Percentiles rank a stretch among this genome's conserved stretches.
These are phyloP conservation scores for Tripterygium wilfordii DNA, from an alignment of 177 flowering plant genomes.

Conservation along the genomic window DNA sequence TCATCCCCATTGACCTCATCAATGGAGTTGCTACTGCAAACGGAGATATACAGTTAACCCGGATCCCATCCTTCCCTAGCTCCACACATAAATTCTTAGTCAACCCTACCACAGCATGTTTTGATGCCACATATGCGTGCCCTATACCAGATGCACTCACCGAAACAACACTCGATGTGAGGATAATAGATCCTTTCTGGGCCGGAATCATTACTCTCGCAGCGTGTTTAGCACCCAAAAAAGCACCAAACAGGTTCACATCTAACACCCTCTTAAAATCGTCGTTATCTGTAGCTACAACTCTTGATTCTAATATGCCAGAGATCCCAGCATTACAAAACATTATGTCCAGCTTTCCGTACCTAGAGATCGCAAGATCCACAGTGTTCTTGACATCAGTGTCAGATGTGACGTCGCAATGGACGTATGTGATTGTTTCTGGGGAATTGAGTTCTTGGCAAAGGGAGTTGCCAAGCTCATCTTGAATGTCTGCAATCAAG, in stretches of 20 bases:
- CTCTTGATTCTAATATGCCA: neutral
- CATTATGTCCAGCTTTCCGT: slow-evolving; percentile 2
- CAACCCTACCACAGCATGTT: slow-evolving; percentile 34
- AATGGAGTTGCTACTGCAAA: slow-evolving; percentile 20
- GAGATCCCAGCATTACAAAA: neutral
- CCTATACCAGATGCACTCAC: slow-evolving; percentile 13
- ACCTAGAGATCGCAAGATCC: neutral
- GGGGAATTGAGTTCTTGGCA: too few species aligned
- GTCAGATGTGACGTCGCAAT: neutral
- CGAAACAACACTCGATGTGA: neutral
- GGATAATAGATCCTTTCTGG: neutral
- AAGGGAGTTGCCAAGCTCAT: too few species aligned
- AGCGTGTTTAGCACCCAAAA: neutral
- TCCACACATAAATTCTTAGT: slow-evolving; percentile 23
- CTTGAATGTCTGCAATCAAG: too few species aligned
- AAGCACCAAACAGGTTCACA: neutral
- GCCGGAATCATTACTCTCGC: neutral
- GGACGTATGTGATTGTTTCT: too few species aligned
- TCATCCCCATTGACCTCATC: slow-evolving; percentile 1
- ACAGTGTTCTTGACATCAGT: neutral
- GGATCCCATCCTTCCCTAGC: slow-evolving; percentile 30
- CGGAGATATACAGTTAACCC: slow-evolving; percentile 38
- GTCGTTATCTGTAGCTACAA: neutral
- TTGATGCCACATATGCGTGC: slow-evolving; percentile 25
- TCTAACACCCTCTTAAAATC: neutral